Evolutionary conservation across 164 flowering plant genomes (phyloP).

Genomic region (Magnolia changhungtana): DNA sequence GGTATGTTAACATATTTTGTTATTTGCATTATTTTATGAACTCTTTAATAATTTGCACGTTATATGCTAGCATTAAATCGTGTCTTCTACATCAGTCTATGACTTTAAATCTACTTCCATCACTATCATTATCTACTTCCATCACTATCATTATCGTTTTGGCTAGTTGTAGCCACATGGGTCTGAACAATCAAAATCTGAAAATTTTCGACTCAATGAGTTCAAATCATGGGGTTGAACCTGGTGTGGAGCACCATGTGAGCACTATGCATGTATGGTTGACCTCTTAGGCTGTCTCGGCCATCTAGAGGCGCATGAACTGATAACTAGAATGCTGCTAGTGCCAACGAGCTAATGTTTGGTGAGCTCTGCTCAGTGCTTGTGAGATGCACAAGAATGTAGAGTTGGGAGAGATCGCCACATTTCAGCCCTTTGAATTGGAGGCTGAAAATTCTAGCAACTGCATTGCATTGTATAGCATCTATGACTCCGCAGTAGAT

Average conservation of each 20-base stretch:
- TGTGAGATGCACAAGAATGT: slow-evolving; percentile 48
- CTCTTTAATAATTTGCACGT: too few relatives aligned
- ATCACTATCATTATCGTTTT: slow-evolving; percentile 51
- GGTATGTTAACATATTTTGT: too few relatives aligned
- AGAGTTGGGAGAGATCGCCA: slow-evolving; percentile 56
- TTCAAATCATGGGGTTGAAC: slow-evolving; percentile 35
- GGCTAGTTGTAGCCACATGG: slow-evolving; percentile 57
- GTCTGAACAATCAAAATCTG: slow-evolving; percentile 43
- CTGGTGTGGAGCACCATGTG: slow-evolving; percentile 13
- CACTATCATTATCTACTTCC: slow-evolving; percentile 45
- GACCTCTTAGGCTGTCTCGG: slow-evolving; percentile 60
- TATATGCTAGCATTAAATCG: too few relatives aligned
- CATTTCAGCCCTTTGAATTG: slow-evolving; percentile 46
- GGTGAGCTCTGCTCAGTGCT: slow-evolving; percentile 67
- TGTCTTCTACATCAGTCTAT: background rate
- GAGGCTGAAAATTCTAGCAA: slow-evolving; percentile 59
- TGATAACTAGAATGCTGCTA: slow-evolving; percentile 32
- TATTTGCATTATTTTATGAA: too few relatives aligned
- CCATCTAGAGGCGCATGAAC: slow-evolving; percentile 40
- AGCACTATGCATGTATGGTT: slow-evolving; percentile 63
- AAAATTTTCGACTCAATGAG: slow-evolving; percentile 38
- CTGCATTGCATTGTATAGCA: slow-evolving; percentile 47
- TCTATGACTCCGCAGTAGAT: slow-evolving; percentile 42
- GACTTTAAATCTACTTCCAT: slow-evolving; percentile 42
- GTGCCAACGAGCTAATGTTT: slow-evolving; percentile 36